These are phyloP conservation scores for Lycium ferocissimum DNA, from an alignment of 257 asterid species.

Conservation along the genomic window DNA sequence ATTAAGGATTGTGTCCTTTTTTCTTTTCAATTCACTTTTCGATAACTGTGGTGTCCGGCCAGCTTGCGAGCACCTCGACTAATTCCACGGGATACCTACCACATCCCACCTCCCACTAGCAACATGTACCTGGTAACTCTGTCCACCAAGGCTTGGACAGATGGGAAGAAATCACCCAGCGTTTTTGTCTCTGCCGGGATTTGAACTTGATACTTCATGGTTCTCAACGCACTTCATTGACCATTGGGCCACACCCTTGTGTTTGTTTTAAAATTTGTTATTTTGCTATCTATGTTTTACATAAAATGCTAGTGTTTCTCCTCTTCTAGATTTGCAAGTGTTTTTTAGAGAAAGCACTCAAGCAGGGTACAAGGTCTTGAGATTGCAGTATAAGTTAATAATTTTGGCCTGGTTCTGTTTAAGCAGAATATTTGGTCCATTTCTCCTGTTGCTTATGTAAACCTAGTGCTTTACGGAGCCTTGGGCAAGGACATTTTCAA, in stretches of 20 bases:
- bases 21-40: background rate
- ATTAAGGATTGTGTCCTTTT: background rate
- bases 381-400: constrained; percentile 1
- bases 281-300: constrained; percentile 23
- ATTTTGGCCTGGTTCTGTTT: constrained; percentile 2
- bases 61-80: too few relatives aligned
- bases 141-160: too few relatives aligned
- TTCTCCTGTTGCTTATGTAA: constrained; percentile 2
- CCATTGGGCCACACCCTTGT: too few relatives aligned
- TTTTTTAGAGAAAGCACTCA: background rate
- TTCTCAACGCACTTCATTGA: too few relatives aligned
- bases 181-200: too few relatives aligned
- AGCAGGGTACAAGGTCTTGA: constrained; percentile 5
- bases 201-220: too few relatives aligned
- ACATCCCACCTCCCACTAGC: too few relatives aligned
- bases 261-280: background rate
- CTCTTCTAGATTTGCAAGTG: background rate
- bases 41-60: too few relatives aligned
- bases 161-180: too few relatives aligned
- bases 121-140: too few relatives aligned
- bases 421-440: constrained; percentile 6
- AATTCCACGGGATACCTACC: too few relatives aligned
- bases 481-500: background rate
- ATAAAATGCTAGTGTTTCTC: background rate
- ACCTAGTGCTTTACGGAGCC: background rate